Evolutionary conservation across 495 filamentous ascomycete genomes (phyloP).

Genomic region (Lasiosphaeria ovina): DNA sequence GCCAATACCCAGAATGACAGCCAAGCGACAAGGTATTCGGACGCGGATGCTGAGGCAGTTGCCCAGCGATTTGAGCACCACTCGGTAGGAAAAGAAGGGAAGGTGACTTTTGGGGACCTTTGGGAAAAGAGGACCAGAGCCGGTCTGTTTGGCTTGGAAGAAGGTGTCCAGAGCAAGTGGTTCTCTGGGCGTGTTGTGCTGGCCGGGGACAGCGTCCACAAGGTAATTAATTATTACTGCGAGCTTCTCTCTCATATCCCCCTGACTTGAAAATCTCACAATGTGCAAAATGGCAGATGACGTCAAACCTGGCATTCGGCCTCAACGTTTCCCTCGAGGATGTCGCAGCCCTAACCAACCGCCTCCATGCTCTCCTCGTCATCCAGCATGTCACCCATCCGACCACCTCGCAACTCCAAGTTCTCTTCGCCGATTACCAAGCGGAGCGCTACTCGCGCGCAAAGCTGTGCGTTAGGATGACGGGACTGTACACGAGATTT

Average conservation of each 20-base stretch:
- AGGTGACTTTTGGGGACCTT: not conserved
- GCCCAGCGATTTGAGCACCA: not conserved
- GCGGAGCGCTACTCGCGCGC: not conserved
- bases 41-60: not conserved
- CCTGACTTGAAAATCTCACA: not conserved
- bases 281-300: not conserved
- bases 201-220: not conserved
- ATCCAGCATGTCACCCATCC: not conserved
- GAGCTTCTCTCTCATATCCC: not conserved
- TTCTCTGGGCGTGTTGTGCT: not conserved
- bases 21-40: not conserved
- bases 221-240: not conserved
- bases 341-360: not conserved
- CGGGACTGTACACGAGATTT: not conserved
- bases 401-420: not conserved
- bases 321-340: not conserved
- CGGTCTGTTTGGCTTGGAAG: not conserved
- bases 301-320: not conserved
- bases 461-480: not conserved
- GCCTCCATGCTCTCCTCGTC: not conserved
- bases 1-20: not conserved
- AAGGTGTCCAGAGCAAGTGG: not conserved
- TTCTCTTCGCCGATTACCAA: not conserved
- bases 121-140: not conserved
- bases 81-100: not conserved